Percentiles rank a stretch among this genome's conserved stretches.
phyloP scores from a whole-genome alignment of 108 stramenopile species.

The Skeletonema grethae region DNA sequence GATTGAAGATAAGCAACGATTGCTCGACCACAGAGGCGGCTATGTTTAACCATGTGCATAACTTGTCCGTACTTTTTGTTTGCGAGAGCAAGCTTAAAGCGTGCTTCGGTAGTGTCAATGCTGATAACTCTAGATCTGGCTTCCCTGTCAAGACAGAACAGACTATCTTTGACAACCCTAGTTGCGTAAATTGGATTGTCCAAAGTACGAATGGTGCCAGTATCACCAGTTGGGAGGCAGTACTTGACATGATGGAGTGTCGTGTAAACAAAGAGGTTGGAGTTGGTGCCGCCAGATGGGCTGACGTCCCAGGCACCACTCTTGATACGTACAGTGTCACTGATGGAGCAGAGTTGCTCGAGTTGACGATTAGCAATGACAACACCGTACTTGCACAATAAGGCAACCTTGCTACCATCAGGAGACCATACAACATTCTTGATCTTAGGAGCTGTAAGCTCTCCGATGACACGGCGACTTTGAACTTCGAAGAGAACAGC shows the following conservation, averaged over 20 bases:
- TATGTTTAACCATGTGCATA: conserved; percentile 96
- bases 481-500: conserved; percentile 97
- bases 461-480: conserved; percentile 93
- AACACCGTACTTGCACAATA: conserved; percentile 94
- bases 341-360: conserved; percentile 94
- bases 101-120: conserved; percentile 97
- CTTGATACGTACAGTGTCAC: conserved; percentile 98
- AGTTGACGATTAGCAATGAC: conserved; percentile 94
- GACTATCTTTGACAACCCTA: conserved; percentile 86
- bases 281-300: conserved; percentile 77
- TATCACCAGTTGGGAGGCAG: conserved; percentile 94
- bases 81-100: conserved; percentile 91
- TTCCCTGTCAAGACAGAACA: conserved; percentile 96
- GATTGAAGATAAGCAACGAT: conserved; percentile 97
- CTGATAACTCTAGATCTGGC: conserved; percentile 86
- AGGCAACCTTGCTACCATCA: conserved; percentile 92
- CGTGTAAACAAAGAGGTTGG: conserved; percentile 93
- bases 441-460: conserved; percentile 94
- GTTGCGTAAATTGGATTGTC: conserved; percentile 95
- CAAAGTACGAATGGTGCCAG: conserved; percentile 96
- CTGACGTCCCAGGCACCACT: conserved; percentile 93
- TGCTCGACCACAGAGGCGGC: conserved; percentile 94
- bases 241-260: conserved; percentile 99
- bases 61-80: conserved; percentile 95
- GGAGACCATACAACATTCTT: conserved; percentile 95